Conservation (phyloP, 768 basidiomycete genomes). For the Phlegmacium glaucopus region DNA sequence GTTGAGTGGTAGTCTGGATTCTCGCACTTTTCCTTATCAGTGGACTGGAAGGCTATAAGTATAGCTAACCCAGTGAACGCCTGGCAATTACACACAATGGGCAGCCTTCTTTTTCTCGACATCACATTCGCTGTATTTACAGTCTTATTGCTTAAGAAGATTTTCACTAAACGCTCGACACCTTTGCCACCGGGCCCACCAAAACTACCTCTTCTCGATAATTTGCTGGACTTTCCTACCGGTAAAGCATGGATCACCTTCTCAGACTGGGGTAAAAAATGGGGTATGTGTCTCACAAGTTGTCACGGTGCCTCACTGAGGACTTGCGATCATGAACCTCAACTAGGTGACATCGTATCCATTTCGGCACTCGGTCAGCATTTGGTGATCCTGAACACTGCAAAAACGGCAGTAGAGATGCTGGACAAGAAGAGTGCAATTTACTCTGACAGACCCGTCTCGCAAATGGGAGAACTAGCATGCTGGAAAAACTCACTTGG, state of each 20-base stretch:
- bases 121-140: conserved; percentile 10
- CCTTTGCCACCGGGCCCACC: conserved; percentile 49
- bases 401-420: conserved; percentile 38
- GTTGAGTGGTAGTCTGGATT: no score
- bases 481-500: conserved; percentile 37
- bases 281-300: conserved; percentile 24
- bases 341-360: conserved; percentile 40
- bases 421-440: conserved; percentile 48
- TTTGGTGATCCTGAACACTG: conserved; percentile 42
- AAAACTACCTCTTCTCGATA: conserved; percentile 43
- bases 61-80: no score
- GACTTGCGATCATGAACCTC: not conserved
- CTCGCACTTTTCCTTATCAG: no score
- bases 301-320: not conserved
- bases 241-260: conserved; percentile 44
- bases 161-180: conserved; percentile 10
- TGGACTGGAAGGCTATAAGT: no score
- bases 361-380: conserved; percentile 42
- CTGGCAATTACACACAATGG: not conserved
- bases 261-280: conserved; percentile 41
- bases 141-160: conserved; percentile 15
- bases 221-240: conserved; percentile 47
- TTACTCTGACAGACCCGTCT: conserved; percentile 52
- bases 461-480: conserved; percentile 41
- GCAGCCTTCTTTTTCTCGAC: conserved; percentile 13